phyloP scores from a whole-genome alignment of 2,329 filamentous ascomycete genomes.

The Helotiales sp. region DNA sequence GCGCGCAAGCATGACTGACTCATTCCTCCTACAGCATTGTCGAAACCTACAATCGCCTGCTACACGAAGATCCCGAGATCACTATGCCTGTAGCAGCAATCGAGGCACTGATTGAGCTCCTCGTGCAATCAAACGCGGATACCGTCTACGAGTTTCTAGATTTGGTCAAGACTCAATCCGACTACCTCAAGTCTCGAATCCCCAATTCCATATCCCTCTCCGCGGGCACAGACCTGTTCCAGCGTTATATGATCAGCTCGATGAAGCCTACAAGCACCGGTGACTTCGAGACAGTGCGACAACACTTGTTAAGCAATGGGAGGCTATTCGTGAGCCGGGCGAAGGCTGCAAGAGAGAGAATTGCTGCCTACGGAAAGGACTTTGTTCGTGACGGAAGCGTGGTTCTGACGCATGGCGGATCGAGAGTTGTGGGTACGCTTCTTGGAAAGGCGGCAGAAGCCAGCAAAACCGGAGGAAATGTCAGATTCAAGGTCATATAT shows the following conservation, averaged over 20 bases:
- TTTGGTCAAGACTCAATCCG: conserved; percentile 75
- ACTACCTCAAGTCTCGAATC: conserved; percentile 76
- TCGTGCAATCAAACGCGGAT: conserved; percentile 77
- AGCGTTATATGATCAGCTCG: conserved; percentile 85
- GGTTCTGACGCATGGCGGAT: conserved; percentile 90
- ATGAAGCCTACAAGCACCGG: conserved; percentile 55
- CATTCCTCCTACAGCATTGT: conserved; percentile 54
- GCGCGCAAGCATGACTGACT: conserved; percentile 35
- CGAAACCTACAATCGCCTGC: conserved; percentile 66
- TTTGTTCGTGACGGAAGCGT: conserved; percentile 80
- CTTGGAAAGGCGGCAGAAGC: conserved; percentile 75
- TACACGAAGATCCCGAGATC: conserved; percentile 75
- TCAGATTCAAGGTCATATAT: conserved; percentile 85
- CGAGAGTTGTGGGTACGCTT: conserved; percentile 79
- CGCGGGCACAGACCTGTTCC: conserved; percentile 94
- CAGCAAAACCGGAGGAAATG: conserved; percentile 55
- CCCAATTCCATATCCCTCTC: conserved; percentile 90
- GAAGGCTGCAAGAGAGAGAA: conserved; percentile 81
- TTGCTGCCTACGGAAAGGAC: conserved; percentile 77
- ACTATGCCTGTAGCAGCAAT: conserved; percentile 97
- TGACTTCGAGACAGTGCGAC: conserved; percentile 81
- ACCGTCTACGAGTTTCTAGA: conserved; percentile 96
- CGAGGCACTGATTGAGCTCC: conserved; percentile 85
- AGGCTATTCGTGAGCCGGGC: conserved; percentile 85
- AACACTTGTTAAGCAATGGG: conserved; percentile 84